Base-by-base conservation (phyloP, 306 rosid species). In the Cicer cuneatum region DNA sequence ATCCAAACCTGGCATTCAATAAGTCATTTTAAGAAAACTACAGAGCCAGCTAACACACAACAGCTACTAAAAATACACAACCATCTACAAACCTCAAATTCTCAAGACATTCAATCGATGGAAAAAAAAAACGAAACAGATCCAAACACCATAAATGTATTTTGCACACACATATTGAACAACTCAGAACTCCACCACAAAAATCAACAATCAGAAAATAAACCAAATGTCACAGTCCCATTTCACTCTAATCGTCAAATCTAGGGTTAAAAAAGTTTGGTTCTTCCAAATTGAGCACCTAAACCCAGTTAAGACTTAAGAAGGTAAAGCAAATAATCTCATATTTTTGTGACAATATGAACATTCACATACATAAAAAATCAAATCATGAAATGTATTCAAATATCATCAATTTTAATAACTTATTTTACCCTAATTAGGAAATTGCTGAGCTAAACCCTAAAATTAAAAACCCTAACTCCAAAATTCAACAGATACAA, bases 381-480 rank as follows among this genome's bases (percentile, higher is more conserved):
- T 7, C 35, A 16, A 16, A 15, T 52, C 33, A 29, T 29, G 35
- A 29, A 29, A 29, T 29, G 35, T 29, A 29, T 29, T 29, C 35
- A 29, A 29, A 29, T 29, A 29, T 29, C 35, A 4, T 29, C 35
- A 29, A 29, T 4, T 29, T 29, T 29, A 29, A 29, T 29, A 29
- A 29, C 7, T 21, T 56, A 56, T 2, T 53, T 1, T 57, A 58
- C 6, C 40, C 40, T 58, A 29, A 11, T 29, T 6, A 29, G 16
- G 12, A 5, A 11, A 58, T 29, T 29, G 8, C 41, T 6, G 3
- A 59, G 11, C 11, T 35, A 59, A 59, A 59, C 66, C 65, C 65
- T 59, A 33, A 59, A 5, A 29, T 29, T 29, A 29, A 41, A 75
- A 65, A 65, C 15, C 75, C 61, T 57, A 76, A 11, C 29, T 47